These are phyloP conservation scores for Lactarius hatsudake DNA, from an alignment of 768 basidiomycete species.

Conservation along the genomic window DNA sequence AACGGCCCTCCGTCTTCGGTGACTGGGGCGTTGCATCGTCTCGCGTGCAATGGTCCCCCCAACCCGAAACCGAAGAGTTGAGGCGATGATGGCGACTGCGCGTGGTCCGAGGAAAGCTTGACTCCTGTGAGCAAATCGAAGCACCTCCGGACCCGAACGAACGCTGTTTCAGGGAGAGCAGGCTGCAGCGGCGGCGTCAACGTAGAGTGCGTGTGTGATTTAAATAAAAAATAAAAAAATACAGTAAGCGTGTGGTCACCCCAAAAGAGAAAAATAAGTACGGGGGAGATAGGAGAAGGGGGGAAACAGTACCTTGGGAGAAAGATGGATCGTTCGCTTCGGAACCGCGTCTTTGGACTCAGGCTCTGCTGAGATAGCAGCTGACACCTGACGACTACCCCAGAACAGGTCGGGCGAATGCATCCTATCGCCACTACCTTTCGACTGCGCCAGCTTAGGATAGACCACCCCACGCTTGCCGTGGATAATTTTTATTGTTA, in stretches of 20 bases:
- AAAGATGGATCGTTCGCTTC: neutral
- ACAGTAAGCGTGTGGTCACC: neutral
- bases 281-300: neutral
- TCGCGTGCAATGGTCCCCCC: neutral
- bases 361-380: conserved; percentile 20
- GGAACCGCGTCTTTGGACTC: conserved; percentile 11
- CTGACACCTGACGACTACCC: conserved; percentile 35
- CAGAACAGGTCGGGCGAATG: conserved; percentile 41
- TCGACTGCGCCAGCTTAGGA: conserved; percentile 43
- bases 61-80: conserved; percentile 1
- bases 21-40: neutral
- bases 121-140: neutral
- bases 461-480: conserved; percentile 35
- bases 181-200: neutral
- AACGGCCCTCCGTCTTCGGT: conserved; percentile 3
- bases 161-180: neutral
- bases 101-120: conserved; percentile 8
- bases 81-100: neutral
- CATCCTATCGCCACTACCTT: conserved; percentile 35
- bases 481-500: conserved; percentile 3
- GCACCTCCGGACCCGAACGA: neutral
- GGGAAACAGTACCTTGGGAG: conserved; percentile 5
- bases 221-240: no score
- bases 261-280: neutral
- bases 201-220: neutral